phyloP scores from a whole-genome alignment of 345 rosid species.

The Raphanus sativus region DNA sequence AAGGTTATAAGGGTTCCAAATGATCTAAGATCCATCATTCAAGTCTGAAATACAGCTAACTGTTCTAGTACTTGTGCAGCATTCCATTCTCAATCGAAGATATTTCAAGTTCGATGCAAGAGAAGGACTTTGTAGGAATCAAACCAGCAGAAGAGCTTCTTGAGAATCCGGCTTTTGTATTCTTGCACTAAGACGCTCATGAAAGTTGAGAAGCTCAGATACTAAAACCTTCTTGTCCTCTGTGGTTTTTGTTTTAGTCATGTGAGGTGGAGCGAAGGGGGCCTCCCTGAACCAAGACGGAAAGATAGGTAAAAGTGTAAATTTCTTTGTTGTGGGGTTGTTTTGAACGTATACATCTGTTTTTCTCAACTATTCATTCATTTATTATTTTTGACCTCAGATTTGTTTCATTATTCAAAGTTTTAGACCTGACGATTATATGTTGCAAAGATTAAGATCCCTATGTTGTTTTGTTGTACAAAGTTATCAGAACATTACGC shows the following conservation, averaged over 20 bases:
- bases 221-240: constrained; percentile 19
- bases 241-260: not conserved
- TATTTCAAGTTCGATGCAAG: constrained; percentile 78
- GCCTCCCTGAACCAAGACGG: not conserved
- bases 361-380: constrained; percentile 33
- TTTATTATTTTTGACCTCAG: constrained; percentile 38
- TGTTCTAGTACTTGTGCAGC: constrained; percentile 40
- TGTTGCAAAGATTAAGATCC: constrained; percentile 19
- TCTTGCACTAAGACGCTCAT: constrained; percentile 58
- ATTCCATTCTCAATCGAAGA: constrained; percentile 97
- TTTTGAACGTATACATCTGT: constrained; percentile 11
- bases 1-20: not conserved
- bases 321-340: constrained; percentile 27
- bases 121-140: constrained; percentile 85
- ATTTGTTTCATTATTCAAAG: constrained; percentile 8
- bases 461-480: constrained; percentile 28
- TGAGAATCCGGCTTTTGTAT: constrained; percentile 81
- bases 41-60: not conserved
- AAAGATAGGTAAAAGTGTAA: constrained; percentile 36
- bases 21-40: not conserved
- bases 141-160: constrained; percentile 83
- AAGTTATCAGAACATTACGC: constrained; percentile 19
- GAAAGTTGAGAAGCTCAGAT: constrained; percentile 36
- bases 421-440: constrained; percentile 15
- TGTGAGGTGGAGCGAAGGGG: constrained; percentile 20